Percentiles rank a stretch among this genome's conserved stretches.
Evolutionary conservation across 495 filamentous ascomycete genomes (phyloP).

Genomic region (Aspergillus heteromorphus): DNA sequence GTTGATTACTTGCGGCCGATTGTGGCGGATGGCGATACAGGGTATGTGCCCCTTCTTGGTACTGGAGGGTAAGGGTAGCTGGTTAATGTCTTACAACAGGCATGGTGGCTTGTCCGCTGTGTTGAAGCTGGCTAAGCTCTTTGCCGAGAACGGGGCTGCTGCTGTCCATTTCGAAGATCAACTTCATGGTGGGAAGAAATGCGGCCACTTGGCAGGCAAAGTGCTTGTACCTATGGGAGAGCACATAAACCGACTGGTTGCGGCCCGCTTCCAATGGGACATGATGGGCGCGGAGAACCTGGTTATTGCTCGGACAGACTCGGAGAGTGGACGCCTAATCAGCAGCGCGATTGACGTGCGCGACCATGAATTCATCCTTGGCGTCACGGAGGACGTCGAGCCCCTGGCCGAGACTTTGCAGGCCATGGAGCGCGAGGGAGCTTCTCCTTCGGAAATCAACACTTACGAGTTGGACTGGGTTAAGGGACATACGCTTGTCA

Average conservation of each 20-base stretch:
- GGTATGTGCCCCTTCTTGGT: constrained; percentile 47
- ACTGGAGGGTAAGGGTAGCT: neutral
- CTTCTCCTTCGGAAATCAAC: constrained; percentile 74
- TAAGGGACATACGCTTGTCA: constrained; percentile 76
- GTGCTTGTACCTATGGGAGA: constrained; percentile 91
- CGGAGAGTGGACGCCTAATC: constrained; percentile 84
- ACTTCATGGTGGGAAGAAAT: constrained; percentile 96
- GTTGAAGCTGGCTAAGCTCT: constrained; percentile 93
- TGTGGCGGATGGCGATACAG: constrained; percentile 95
- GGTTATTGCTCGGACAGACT: constrained; percentile 90
- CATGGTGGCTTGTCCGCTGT: constrained; percentile 89
- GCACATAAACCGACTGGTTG: constrained; percentile 90
- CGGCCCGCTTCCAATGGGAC: constrained; percentile 96
- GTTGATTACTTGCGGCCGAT: constrained; percentile 91
- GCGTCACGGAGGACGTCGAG: constrained; percentile 65
- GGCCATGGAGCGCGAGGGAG: constrained; percentile 76
- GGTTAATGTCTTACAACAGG: constrained; percentile 19
- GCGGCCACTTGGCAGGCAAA: constrained; percentile 94
- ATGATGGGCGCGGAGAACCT: constrained; percentile 93
- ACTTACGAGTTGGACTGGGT: constrained; percentile 85
- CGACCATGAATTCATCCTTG: constrained; percentile 95
- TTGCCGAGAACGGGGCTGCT: constrained; percentile 96
- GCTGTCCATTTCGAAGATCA: constrained; percentile 98
- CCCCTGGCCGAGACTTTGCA: constrained; percentile 87
- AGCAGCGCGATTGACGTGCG: constrained; percentile 86